A percentile compares a stretch with the other conserved stretches of the same genome.
Conservation (phyloP, 2,329 filamentous ascomycete species). For the Phialophora macrospora region DNA sequence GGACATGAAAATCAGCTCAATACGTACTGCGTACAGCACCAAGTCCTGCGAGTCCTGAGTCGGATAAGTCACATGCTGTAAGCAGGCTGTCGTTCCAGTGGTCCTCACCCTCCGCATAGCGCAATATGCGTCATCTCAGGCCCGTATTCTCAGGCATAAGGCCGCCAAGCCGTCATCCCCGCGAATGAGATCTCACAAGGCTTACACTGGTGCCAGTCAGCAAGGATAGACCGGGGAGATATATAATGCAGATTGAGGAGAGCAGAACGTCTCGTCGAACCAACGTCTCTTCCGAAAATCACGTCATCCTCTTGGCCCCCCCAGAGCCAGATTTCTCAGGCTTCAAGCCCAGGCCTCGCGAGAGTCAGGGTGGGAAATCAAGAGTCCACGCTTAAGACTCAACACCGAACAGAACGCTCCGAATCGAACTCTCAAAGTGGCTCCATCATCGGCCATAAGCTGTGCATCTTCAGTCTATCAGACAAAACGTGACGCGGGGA, state of each 20-base stretch:
- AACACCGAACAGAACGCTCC: no score
- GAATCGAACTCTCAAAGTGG: not conserved
- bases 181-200: not conserved
- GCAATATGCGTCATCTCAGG: not conserved
- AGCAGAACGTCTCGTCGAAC: not conserved
- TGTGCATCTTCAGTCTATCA: conserved; percentile 7
- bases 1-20: not conserved
- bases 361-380: not conserved
- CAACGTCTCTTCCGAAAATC: not conserved
- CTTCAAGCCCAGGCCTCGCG: not conserved
- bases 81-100: not conserved
- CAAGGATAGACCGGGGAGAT: not conserved
- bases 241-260: not conserved
- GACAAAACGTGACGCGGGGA: not conserved
- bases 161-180: conserved; percentile 1
- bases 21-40: not conserved
- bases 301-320: not conserved
- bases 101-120: not conserved
- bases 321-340: not conserved
- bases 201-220: not conserved
- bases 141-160: not conserved
- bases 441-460: not conserved
- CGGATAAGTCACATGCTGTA: conserved; percentile 1
- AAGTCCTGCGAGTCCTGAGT: not conserved
- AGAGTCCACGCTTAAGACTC: not conserved